A percentile compares a stretch with the other conserved stretches of the same genome.
These are phyloP conservation scores for Xylaria sp. DNA, from an alignment of 2,329 filamentous ascomycete genomes.

Conservation along the genomic window DNA sequence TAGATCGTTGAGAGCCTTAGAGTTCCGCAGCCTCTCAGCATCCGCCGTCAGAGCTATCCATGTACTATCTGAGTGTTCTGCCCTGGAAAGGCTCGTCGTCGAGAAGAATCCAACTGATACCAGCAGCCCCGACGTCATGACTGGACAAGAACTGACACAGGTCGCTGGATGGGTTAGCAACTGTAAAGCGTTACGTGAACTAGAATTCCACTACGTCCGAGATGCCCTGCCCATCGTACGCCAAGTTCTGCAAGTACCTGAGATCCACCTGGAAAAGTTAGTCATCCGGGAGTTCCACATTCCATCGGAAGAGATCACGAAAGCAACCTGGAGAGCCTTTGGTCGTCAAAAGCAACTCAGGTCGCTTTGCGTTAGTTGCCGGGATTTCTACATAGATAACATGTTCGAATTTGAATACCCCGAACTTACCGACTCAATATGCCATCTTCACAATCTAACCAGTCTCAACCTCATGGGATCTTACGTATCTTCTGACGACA, in stretches of 20 bases:
- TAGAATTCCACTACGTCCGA: slow-evolving; percentile 52
- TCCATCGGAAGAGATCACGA: slow-evolving; percentile 17
- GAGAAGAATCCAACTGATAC: slow-evolving; percentile 34
- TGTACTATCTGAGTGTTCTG: slow-evolving; percentile 42
- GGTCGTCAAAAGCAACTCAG: slow-evolving; percentile 34
- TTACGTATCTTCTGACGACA: slow-evolving; percentile 55
- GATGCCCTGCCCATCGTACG: slow-evolving; percentile 46
- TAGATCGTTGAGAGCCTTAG: slow-evolving; percentile 43
- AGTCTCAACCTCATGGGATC: slow-evolving; percentile 59
- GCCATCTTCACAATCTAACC: slow-evolving; percentile 55
- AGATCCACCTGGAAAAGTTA: slow-evolving; percentile 35
- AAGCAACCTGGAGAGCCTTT: slow-evolving; percentile 35
- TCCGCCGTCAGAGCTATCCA: slow-evolving; percentile 40
- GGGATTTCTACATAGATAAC: slow-evolving; percentile 53
- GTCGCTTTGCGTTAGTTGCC: slow-evolving; percentile 35
- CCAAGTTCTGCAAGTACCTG: slow-evolving; percentile 33
- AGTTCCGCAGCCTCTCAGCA: slow-evolving; percentile 40
- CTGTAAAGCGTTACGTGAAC: slow-evolving; percentile 35
- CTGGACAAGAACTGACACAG: slow-evolving; percentile 36
- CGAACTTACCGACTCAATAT: slow-evolving; percentile 49
- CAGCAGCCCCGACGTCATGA: slow-evolving; percentile 31
- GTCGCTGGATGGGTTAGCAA: slow-evolving; percentile 42
- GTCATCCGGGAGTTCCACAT: slow-evolving; percentile 30
- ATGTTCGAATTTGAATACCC: slow-evolving; percentile 47
- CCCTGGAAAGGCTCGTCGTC: slow-evolving; percentile 44